Conservation (phyloP, 1,284 basidiomycete genomes). For the Blastosporella zonata region DNA sequence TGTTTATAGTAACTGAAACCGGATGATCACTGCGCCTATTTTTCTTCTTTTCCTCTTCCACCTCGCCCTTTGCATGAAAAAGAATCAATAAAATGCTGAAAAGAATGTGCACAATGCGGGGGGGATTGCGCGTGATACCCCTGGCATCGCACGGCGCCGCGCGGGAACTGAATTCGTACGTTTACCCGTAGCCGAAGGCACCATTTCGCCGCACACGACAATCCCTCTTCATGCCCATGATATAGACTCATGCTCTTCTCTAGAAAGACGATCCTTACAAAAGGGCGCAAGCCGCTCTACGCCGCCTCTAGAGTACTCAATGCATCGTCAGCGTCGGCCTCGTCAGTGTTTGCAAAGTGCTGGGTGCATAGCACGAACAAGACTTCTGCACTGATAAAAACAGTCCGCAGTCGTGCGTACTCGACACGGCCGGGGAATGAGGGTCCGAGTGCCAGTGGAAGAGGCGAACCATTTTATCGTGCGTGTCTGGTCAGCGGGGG, state of each 20-base stretch:
- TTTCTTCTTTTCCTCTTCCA: background rate
- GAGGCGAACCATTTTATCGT: slow-evolving; percentile 49
- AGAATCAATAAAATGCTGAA: slow-evolving; percentile 3
- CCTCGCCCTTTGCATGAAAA: background rate
- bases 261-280: slow-evolving; percentile 43
- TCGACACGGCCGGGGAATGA: slow-evolving; percentile 35
- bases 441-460: slow-evolving; percentile 23
- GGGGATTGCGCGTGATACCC: slow-evolving; percentile 7
- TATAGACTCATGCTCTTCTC: slow-evolving; percentile 40
- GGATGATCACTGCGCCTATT: background rate
- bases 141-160: slow-evolving; percentile 12
- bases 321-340: slow-evolving; percentile 49
- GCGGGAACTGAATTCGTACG: slow-evolving; percentile 19
- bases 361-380: slow-evolving; percentile 49
- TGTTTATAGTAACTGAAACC: background rate
- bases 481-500: slow-evolving; percentile 23
- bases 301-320: slow-evolving; percentile 52
- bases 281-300: slow-evolving; percentile 48
- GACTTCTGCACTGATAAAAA: slow-evolving; percentile 44
- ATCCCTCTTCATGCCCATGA: slow-evolving; percentile 11
- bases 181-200: slow-evolving; percentile 12
- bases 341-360: slow-evolving; percentile 46
- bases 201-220: slow-evolving; percentile 3
- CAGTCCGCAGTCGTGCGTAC: slow-evolving; percentile 46
- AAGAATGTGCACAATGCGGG: background rate